A percentile compares a stretch with the other conserved stretches of the same genome.
phyloP scores from a whole-genome alignment of 306 rosid species.

The Argentina anserina region DNA sequence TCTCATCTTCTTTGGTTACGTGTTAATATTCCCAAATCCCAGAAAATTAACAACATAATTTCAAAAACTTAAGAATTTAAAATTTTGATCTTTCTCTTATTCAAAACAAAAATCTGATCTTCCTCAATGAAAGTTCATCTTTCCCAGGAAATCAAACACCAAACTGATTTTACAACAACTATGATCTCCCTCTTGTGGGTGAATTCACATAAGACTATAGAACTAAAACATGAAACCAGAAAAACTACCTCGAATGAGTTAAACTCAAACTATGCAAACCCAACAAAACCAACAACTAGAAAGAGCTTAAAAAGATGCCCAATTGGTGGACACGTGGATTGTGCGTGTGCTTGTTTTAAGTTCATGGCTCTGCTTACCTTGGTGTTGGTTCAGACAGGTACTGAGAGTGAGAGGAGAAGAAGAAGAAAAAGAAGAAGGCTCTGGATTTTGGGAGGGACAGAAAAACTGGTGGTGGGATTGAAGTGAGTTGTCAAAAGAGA shows the following conservation, averaged over 20 bases:
- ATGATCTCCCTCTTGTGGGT: not conserved
- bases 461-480: conserved; percentile 1
- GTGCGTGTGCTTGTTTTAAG: not conserved
- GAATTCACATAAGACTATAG: not conserved
- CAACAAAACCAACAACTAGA: not conserved
- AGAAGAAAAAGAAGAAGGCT: conserved; percentile 3
- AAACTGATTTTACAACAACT: not conserved
- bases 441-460: conserved; percentile 4
- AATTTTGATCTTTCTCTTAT: not conserved
- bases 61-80: not conserved
- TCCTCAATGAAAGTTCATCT: not conserved
- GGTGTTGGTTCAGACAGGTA: not conserved
- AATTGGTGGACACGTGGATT: conserved; percentile 2
- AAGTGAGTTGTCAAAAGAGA: not conserved
- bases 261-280: not conserved
- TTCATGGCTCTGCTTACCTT: conserved; percentile 5
- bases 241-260: not conserved
- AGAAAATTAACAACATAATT: not conserved
- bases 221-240: not conserved
- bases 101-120: not conserved
- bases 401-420: conserved; percentile 1
- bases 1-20: not conserved
- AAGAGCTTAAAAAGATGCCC: not conserved
- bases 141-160: conserved; percentile 14
- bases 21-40: not conserved